phyloP scores from a whole-genome alignment of 2,329 filamentous ascomycete genomes.

The Lachnellula cervina region DNA sequence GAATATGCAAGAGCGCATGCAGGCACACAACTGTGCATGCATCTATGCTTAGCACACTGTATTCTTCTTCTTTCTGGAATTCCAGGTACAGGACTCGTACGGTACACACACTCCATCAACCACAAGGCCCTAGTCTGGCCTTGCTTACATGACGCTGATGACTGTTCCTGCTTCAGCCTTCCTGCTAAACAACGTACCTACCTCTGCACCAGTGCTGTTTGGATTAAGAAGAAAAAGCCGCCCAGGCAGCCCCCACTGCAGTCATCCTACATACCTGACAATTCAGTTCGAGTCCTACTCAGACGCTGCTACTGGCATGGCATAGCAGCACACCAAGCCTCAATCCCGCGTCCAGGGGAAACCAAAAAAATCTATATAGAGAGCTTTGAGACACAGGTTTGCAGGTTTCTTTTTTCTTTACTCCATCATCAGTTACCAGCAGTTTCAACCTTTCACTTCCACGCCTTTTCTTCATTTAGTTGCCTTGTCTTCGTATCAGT shows the following conservation, averaged over 20 bases:
- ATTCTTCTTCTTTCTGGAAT: background rate
- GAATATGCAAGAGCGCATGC: background rate
- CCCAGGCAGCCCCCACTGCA: constrained; percentile 8
- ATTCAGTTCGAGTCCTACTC: background rate
- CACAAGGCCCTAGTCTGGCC: background rate
- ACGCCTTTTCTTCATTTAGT: background rate
- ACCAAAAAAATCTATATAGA: background rate
- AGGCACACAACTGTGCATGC: background rate
- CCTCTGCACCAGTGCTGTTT: background rate
- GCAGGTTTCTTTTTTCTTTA: background rate
- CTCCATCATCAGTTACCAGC: background rate
- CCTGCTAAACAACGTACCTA: background rate
- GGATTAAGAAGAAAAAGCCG: background rate
- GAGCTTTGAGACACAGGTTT: background rate
- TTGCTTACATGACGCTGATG: background rate
- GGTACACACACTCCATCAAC: background rate
- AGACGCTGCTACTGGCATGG: background rate
- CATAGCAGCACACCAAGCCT: background rate
- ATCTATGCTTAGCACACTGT: constrained; percentile 6
- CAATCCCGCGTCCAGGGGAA: background rate
- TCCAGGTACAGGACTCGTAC: background rate
- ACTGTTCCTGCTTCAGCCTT: background rate
- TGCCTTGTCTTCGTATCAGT: background rate
- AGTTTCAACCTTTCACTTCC: background rate
- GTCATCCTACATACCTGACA: constrained; percentile 1